These are phyloP conservation scores for Chlorella variabilis DNA, from an alignment of 163 green algal genomes.

Conservation along the genomic window DNA sequence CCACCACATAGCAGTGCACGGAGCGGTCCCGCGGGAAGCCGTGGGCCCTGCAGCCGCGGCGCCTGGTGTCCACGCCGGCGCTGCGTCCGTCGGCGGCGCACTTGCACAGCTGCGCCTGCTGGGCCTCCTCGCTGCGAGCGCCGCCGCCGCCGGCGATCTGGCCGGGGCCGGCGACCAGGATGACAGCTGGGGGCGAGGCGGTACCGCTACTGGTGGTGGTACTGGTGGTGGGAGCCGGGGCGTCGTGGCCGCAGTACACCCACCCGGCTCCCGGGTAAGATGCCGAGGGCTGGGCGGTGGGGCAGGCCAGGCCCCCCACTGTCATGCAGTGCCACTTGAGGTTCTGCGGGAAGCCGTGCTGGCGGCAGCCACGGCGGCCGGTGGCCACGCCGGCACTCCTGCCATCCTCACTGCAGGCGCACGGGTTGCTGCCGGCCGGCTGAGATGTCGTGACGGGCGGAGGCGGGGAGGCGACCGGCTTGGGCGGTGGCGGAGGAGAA, in stretches of 20 bases:
- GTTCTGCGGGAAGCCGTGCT: neutral
- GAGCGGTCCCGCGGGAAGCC: neutral
- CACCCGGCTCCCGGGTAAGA: neutral
- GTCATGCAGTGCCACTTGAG: constrained; percentile 4
- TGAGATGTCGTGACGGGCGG: neutral
- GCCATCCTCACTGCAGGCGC: constrained; percentile 3
- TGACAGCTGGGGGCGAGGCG: neutral
- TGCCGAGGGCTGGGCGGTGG: neutral
- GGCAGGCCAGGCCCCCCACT: neutral
- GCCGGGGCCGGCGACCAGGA: neutral
- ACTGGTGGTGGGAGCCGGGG: neutral
- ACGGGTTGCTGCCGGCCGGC: neutral
- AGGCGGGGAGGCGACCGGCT: neutral
- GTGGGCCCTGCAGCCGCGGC: neutral
- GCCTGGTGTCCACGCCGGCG: neutral
- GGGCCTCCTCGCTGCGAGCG: neutral
- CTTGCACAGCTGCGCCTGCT: neutral
- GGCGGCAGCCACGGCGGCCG: neutral
- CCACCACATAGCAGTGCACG: constrained; percentile 14
- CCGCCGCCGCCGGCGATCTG: neutral
- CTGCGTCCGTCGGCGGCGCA: neutral
- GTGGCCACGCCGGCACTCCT: constrained; percentile 1
- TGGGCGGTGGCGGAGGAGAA: neutral
- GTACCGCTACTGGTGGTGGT: neutral
- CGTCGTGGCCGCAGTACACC: neutral